Conservation (phyloP, 257 asterid species). For the Pogostemon cablin region DNA sequence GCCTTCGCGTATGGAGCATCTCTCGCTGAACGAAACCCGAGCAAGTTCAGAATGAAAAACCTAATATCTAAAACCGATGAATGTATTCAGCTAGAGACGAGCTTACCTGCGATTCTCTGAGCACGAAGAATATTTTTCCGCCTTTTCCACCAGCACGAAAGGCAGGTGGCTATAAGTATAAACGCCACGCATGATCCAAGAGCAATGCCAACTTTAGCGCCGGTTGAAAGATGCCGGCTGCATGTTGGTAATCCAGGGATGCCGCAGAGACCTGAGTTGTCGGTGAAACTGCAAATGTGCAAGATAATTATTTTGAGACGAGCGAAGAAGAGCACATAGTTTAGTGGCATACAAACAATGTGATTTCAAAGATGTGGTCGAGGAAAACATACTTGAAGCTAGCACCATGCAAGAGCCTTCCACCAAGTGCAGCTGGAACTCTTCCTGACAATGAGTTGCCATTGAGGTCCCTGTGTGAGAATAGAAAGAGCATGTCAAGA, state of each 20-base stretch:
- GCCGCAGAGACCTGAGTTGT: slow-evolving; percentile 94
- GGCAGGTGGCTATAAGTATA: slow-evolving; percentile 65
- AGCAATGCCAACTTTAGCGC: slow-evolving; percentile 78
- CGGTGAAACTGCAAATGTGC: slow-evolving; percentile 78
- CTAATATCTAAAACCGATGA: neutral
- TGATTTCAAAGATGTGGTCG: neutral
- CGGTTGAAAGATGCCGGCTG: slow-evolving; percentile 75
- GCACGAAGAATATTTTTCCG: slow-evolving; percentile 88
- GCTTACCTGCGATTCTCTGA: slow-evolving; percentile 81
- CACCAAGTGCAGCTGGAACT: slow-evolving; percentile 92
- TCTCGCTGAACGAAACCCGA: slow-evolving; percentile 58
- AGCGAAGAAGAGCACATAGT: neutral
- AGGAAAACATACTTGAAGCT: slow-evolving; percentile 51
- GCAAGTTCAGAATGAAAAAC: slow-evolving; percentile 10
- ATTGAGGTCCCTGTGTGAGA: slow-evolving; percentile 72
- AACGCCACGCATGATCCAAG: slow-evolving; percentile 57
- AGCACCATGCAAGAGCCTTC: slow-evolving; percentile 91
- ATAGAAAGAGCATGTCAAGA: slow-evolving; percentile 21
- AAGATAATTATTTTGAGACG: slow-evolving; percentile 29
- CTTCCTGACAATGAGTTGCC: slow-evolving; percentile 85
- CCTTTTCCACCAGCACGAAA: slow-evolving; percentile 94
- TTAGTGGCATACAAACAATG: neutral
- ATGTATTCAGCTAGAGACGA: neutral
- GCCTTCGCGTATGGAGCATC: slow-evolving; percentile 95
- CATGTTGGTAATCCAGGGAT: slow-evolving; percentile 85